Evolutionary conservation across 2,329 filamentous ascomycete species (phyloP).

Genomic region (Colletotrichum sp.): DNA sequence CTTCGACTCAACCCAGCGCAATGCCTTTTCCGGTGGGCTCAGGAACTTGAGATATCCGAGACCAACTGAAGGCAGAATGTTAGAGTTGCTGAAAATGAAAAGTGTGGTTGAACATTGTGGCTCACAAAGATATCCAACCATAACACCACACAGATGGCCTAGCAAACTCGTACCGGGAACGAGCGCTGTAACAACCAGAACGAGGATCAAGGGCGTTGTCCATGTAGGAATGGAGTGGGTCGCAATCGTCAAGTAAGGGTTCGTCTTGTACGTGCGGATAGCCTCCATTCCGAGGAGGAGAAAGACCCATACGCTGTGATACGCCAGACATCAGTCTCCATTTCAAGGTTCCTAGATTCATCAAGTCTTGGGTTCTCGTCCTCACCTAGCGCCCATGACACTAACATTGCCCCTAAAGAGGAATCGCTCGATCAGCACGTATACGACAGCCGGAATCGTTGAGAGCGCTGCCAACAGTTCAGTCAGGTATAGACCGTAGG

Average conservation of each 20-base stretch:
- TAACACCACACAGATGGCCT: slow-evolving; percentile 84
- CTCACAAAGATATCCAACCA: slow-evolving; percentile 84
- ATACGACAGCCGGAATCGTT: slow-evolving; percentile 81
- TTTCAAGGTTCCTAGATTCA: neutral
- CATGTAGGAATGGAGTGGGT: slow-evolving; percentile 83
- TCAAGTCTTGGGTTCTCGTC: neutral
- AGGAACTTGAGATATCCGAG: slow-evolving; percentile 89
- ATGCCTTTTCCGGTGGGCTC: slow-evolving; percentile 84
- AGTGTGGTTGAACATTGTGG: neutral
- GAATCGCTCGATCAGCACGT: slow-evolving; percentile 77
- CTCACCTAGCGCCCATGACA: slow-evolving; percentile 83
- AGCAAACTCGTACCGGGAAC: slow-evolving; percentile 83
- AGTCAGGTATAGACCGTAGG: slow-evolving; percentile 14
- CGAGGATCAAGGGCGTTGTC: slow-evolving; percentile 82
- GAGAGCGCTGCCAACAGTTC: slow-evolving; percentile 65
- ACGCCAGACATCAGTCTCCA: neutral
- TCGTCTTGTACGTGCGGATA: slow-evolving; percentile 81
- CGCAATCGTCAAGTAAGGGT: slow-evolving; percentile 74
- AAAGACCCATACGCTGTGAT: slow-evolving; percentile 84
- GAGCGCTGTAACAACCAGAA: slow-evolving; percentile 76
- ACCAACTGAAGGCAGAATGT: slow-evolving; percentile 60
- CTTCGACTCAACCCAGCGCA: slow-evolving; percentile 88
- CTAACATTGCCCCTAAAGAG: slow-evolving; percentile 73
- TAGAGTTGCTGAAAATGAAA: neutral
- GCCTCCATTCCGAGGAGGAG: slow-evolving; percentile 84